Evolutionary conservation across 345 rosid species (phyloP).

Genomic region (Anastatica hierochuntica): DNA sequence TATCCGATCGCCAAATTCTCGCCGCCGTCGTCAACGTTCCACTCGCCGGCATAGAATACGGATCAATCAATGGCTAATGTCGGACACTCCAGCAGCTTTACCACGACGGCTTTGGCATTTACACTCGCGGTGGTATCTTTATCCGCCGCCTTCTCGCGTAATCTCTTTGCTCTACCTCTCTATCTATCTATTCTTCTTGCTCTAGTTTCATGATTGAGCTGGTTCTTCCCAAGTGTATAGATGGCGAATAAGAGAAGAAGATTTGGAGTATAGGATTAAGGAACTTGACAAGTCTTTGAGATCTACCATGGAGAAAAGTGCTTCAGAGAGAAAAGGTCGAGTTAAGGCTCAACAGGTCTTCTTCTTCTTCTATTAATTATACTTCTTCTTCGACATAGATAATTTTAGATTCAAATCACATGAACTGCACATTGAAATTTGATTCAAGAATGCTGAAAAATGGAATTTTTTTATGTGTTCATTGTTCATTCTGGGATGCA

Average conservation of each 20-base stretch:
- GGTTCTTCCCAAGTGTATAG: slow-evolving; percentile 34
- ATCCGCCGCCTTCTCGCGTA: slow-evolving; percentile 20
- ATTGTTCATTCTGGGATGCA: not conserved
- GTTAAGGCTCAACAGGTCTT: slow-evolving; percentile 78
- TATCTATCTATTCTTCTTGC: not conserved
- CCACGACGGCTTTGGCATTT: slow-evolving; percentile 13
- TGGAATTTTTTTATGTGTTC: not conserved
- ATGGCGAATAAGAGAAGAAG: slow-evolving; percentile 35
- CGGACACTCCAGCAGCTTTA: slow-evolving; percentile 6
- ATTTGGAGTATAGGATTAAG: slow-evolving; percentile 27
- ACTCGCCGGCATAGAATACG: slow-evolving; percentile 6
- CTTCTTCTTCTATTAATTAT: not conserved
- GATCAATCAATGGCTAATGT: slow-evolving; percentile 12
- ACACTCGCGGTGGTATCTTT: slow-evolving; percentile 20
- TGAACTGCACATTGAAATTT: not conserved
- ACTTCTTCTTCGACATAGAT: not conserved
- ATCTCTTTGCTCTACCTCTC: slow-evolving; percentile 3
- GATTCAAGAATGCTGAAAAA: not conserved
- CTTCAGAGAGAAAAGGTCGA: slow-evolving; percentile 86
- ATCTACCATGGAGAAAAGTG: slow-evolving; percentile 48
- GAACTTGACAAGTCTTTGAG: slow-evolving; percentile 56
- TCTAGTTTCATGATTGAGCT: not conserved
- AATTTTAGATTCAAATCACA: not conserved
- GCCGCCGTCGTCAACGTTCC: slow-evolving; percentile 17
- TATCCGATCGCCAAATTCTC: slow-evolving; percentile 1